These are phyloP conservation scores for Lasiosphaeris hirsuta DNA, from an alignment of 495 filamentous ascomycete species.

Conservation along the genomic window DNA sequence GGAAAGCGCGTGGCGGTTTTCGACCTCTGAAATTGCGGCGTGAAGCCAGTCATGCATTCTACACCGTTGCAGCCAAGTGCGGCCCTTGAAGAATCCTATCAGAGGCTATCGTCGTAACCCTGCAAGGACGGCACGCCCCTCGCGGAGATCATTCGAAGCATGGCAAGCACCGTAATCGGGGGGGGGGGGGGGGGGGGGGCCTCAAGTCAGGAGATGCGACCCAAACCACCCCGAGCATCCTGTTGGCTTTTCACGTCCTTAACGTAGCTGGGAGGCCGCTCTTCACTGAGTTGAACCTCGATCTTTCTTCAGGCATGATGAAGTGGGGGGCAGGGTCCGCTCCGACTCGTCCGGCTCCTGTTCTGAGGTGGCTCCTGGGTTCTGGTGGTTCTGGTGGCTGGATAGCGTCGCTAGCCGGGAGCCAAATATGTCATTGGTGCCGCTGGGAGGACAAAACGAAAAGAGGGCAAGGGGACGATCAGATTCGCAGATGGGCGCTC, in stretches of 20 bases:
- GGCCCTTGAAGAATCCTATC: slow-evolving; percentile 14
- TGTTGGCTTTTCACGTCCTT: too few species aligned
- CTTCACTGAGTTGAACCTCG: not conserved
- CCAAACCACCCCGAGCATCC: too few species aligned
- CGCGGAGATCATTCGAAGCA: slow-evolving; percentile 13
- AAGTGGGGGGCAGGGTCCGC: too few species aligned
- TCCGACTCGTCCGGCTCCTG: not conserved
- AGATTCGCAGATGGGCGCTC: not conserved
- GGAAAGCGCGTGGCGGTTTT: slow-evolving; percentile 2
- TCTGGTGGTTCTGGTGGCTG: too few species aligned
- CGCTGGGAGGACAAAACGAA: not conserved
- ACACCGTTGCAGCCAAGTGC: slow-evolving; percentile 12
- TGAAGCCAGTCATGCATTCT: slow-evolving; percentile 11
- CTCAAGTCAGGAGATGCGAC: too few species aligned
- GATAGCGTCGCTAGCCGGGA: too few species aligned
- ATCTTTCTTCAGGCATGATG: too few species aligned
- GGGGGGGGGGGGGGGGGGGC: too few species aligned
- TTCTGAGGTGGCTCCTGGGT: not conserved
- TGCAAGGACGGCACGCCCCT: slow-evolving; percentile 19
- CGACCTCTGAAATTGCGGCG: slow-evolving; percentile 5
- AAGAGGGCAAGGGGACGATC: not conserved
- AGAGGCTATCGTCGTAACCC: slow-evolving; percentile 7
- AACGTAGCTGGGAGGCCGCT: slow-evolving; percentile 10
- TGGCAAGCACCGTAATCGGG: slow-evolving; percentile 2
- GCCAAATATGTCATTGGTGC: not conserved